These are phyloP conservation scores for Nymphaea colorata DNA, from an alignment of 164 flowering plant species.

Conservation along the genomic window DNA sequence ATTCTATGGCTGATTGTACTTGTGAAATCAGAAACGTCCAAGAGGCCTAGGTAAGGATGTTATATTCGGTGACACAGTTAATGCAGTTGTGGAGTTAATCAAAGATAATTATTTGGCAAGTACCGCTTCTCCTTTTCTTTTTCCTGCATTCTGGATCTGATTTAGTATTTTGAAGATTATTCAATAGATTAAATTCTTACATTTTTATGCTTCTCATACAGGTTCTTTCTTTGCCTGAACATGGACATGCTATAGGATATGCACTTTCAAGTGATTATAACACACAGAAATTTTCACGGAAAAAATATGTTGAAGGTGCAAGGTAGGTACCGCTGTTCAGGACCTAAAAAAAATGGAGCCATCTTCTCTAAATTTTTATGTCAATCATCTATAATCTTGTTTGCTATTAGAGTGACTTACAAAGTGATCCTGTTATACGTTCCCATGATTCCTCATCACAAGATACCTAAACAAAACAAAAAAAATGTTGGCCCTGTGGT, in stretches of 20 bases:
- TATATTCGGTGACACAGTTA: conserved; percentile 36
- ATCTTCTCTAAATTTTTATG: too few relatives aligned
- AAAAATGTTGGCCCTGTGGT: too few relatives aligned
- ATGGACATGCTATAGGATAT: conserved; percentile 51
- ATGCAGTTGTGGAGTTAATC: conserved; percentile 78
- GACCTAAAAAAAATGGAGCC: too few relatives aligned
- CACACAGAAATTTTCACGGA: conserved; percentile 53
- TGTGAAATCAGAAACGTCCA: conserved; percentile 48
- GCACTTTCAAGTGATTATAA: conserved; percentile 73
- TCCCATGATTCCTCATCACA: too few relatives aligned
- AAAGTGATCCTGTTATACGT: too few relatives aligned
- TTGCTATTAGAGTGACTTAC: too few relatives aligned
- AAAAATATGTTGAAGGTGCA: conserved; percentile 51
- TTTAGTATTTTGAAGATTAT: too few relatives aligned
- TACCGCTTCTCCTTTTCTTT: not conserved
- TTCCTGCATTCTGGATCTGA: too few relatives aligned
- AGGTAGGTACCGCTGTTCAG: too few relatives aligned
- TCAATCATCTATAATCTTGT: too few relatives aligned
- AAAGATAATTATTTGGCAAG: conserved; percentile 86
- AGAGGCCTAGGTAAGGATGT: conserved; percentile 27
- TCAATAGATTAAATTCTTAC: not conserved
- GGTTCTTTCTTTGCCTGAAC: conserved; percentile 79
- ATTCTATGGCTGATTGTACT: too few relatives aligned
- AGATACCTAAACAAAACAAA: too few relatives aligned
- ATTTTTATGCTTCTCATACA: conserved; percentile 11